Evolutionary conservation across 176 grass and related monocot genomes (phyloP).

Genomic region (Oryza nivara): DNA sequence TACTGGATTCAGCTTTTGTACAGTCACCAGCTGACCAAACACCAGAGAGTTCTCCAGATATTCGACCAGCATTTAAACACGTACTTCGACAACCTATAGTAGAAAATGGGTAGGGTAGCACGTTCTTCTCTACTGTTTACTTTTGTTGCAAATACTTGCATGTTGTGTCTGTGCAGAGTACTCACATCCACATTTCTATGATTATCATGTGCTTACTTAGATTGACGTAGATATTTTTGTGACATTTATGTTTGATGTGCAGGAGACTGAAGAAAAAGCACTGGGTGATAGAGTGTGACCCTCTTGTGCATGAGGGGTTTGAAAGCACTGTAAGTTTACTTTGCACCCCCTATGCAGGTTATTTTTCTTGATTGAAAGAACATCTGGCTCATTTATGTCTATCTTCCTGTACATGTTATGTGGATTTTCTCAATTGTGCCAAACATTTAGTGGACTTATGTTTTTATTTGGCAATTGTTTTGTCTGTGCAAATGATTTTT

Average conservation of each 20-base stretch:
- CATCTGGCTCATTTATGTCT: conserved; percentile 5
- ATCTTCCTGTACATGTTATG: background rate
- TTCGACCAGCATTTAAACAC: conserved; percentile 94
- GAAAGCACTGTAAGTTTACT: conserved; percentile 83
- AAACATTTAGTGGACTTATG: conserved; percentile 11
- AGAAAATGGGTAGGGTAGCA: conserved; percentile 71
- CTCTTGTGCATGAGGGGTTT: conserved; percentile 73
- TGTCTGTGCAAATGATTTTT: background rate
- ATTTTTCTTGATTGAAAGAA: conserved; percentile 23
- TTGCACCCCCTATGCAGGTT: background rate
- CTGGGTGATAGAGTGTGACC: conserved; percentile 88
- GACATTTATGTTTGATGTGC: conserved; percentile 40
- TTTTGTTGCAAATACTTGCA: conserved; percentile 11
- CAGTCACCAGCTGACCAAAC: conserved; percentile 64
- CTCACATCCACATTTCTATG: background rate
- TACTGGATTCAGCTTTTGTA: conserved; percentile 89
- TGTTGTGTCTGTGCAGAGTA: conserved; percentile 12
- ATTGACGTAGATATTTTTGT: conserved; percentile 19
- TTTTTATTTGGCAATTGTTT: conserved; percentile 23
- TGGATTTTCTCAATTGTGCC: conserved; percentile 19
- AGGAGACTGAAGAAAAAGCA: conserved; percentile 77
- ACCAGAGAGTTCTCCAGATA: conserved; percentile 67
- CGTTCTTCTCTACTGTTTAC: conserved; percentile 26
- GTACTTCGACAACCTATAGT: conserved; percentile 50
- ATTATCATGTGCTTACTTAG: conserved; percentile 29